Conservation (phyloP, 305 asterid species). For the Solanum hybrid region DNA sequence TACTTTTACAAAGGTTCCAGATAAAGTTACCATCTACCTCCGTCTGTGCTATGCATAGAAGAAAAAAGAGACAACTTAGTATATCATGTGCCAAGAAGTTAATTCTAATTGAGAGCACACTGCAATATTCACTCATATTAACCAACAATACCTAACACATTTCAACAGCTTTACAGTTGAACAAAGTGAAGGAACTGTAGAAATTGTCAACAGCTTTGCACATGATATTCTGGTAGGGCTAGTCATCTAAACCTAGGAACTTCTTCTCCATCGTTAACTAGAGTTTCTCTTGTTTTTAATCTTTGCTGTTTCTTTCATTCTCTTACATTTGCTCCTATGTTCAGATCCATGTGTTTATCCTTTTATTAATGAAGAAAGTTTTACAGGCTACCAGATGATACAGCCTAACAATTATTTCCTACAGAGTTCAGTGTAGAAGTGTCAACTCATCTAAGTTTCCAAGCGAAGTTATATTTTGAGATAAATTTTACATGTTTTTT, state of each 20-base stretch:
- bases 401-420: not conserved
- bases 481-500: not conserved
- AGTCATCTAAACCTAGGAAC: not conserved
- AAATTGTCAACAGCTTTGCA: not conserved
- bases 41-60: not conserved
- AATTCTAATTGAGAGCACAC: not conserved
- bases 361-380: not conserved
- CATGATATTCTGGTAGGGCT: constrained; percentile 1
- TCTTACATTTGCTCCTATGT: not conserved
- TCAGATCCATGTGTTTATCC: not conserved
- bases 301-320: not conserved
- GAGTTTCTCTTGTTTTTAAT: not conserved
- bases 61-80: not conserved
- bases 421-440: not conserved
- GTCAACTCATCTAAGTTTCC: not conserved
- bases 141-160: not conserved
- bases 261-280: not conserved
- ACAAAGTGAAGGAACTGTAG: not conserved
- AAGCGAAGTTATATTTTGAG: not conserved
- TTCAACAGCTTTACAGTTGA: not conserved
- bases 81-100: not conserved
- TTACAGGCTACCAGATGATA: not conserved
- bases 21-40: not conserved
- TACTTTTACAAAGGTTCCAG: not conserved
- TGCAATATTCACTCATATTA: not conserved